Evolutionary conservation across 1,139 yeast genomes (phyloP).

Genomic region (Debaryomyces psychrophilus): DNA sequence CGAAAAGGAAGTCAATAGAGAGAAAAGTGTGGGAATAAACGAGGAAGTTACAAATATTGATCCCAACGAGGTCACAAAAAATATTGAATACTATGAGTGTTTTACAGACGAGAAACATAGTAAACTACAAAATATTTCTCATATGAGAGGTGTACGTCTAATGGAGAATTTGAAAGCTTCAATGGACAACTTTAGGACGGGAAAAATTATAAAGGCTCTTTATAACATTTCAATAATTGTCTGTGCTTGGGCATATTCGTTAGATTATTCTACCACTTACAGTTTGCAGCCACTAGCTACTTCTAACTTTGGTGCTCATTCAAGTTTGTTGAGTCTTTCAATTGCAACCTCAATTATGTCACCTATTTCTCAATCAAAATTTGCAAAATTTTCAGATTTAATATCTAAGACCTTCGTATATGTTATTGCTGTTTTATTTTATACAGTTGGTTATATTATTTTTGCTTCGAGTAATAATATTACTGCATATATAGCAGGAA

Average conservation of each 20-base stretch:
- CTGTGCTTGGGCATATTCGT: constrained; percentile 39
- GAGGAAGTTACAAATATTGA: too few species aligned
- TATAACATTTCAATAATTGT: constrained; percentile 28
- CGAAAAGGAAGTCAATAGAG: too few species aligned
- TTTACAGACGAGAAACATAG: too few species aligned
- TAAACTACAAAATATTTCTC: not conserved
- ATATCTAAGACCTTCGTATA: constrained; percentile 32
- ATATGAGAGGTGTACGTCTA: constrained; percentile 29
- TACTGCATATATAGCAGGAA: constrained; percentile 25
- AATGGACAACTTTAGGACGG: constrained; percentile 10
- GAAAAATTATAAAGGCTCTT: constrained; percentile 4
- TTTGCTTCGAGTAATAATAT: constrained; percentile 27
- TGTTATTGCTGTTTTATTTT: constrained; percentile 23
- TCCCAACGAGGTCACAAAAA: too few species aligned
- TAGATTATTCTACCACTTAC: constrained; percentile 39
- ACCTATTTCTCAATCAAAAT: constrained; percentile 28
- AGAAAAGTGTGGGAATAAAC: too few species aligned
- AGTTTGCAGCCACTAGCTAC: constrained; percentile 34
- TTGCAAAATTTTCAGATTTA: constrained; percentile 34
- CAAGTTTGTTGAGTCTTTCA: constrained; percentile 31
- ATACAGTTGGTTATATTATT: constrained; percentile 30
- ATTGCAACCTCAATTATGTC: constrained; percentile 33
- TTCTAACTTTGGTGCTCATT: constrained; percentile 33
- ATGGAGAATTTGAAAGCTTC: constrained; percentile 27
- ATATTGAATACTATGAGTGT: too few species aligned